Conservation (phyloP, 2,329 filamentous ascomycete genomes). For the Neonectria punicea region DNA sequence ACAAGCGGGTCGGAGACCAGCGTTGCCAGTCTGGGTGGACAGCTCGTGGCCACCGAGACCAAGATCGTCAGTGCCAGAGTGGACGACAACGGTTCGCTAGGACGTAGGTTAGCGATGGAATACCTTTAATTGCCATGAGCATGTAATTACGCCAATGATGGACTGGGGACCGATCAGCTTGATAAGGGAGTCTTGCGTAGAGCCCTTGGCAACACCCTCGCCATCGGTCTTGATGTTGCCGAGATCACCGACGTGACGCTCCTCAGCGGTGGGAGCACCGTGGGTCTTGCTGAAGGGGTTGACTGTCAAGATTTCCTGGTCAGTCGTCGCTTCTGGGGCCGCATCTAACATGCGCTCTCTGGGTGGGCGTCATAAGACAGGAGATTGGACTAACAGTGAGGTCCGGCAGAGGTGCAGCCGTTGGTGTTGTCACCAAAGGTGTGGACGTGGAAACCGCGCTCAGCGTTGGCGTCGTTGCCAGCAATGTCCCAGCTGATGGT, state of each 20-base stretch:
- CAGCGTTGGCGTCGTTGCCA: slow-evolving; percentile 92
- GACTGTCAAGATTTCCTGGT: slow-evolving; percentile 66
- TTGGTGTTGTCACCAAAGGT: slow-evolving; percentile 99
- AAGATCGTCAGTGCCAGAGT: slow-evolving; percentile 95
- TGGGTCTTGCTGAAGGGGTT: slow-evolving; percentile 95
- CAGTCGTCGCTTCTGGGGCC: slow-evolving; percentile 16
- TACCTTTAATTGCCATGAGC: neutral
- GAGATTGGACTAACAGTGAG: slow-evolving; percentile 80
- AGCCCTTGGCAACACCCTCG: slow-evolving; percentile 89
- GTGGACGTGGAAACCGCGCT: slow-evolving; percentile 99
- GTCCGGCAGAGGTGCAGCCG: slow-evolving; percentile 97
- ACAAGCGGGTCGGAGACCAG: slow-evolving; percentile 91
- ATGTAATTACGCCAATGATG: slow-evolving; percentile 81
- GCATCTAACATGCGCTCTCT: neutral
- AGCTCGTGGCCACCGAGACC: slow-evolving; percentile 92
- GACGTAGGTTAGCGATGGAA: slow-evolving; percentile 13
- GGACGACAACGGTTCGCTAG: slow-evolving; percentile 92
- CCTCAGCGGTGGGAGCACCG: slow-evolving; percentile 83
- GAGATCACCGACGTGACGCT: slow-evolving; percentile 95
- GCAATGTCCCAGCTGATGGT: slow-evolving; percentile 92
- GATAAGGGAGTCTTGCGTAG: slow-evolving; percentile 81
- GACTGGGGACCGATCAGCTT: slow-evolving; percentile 97
- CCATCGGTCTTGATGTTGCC: slow-evolving; percentile 97
- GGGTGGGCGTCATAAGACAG: neutral
- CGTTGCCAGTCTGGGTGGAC: slow-evolving; percentile 98